Evolutionary conservation across 345 rosid species (phyloP), one percentile per base, ranked within the genome.

Genomic region (Microthlaspi erraticum): DNA sequence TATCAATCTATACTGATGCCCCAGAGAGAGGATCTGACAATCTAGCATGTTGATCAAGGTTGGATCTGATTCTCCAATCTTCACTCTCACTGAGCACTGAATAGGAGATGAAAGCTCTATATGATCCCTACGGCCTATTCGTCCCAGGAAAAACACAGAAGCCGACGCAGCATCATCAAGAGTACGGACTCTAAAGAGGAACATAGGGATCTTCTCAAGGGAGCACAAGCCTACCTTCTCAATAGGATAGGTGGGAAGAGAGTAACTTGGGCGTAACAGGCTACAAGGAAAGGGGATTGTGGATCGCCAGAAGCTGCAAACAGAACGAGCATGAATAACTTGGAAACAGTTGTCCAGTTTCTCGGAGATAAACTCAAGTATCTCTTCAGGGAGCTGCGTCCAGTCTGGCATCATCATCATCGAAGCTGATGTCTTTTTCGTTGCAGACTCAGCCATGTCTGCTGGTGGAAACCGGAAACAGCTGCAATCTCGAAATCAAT

Each of bases 261-360:
- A 9, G 14, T 45, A 62, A 16, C 67, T 32, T 3, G 11, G 31
- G n/a, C 70, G 70, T 37, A 37, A 23, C 0, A 64, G 7, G n/a
- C 0, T n/a, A n/a, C 7, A 13, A 37, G 59, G 59, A n/a, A 50
- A 65, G 0, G 48, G 48, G 6, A 65, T 5, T 0, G 3, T 1
- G 11, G 70, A 65, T 50, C 70, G 20, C 59, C 70, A 65, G 2
- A 2, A n/a, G 37, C 5, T 5, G 16, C 60, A 51, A 65, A 65
- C 37, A 51, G 60, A 65, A 0, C 70, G 59, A 20, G 23, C 49
- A 14, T 65, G 70, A 38, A 65, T 11, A n/a, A 51, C 29, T 9
- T 65, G 49, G 1, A 65, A 49, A 49, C 14, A 51, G 38, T 65
- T 7, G 1, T 51, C 26, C 3, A 38, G 8, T 3, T 51, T 0